phyloP scores from a whole-genome alignment of 257 asterid genomes.

The Sherardia arvensis region DNA sequence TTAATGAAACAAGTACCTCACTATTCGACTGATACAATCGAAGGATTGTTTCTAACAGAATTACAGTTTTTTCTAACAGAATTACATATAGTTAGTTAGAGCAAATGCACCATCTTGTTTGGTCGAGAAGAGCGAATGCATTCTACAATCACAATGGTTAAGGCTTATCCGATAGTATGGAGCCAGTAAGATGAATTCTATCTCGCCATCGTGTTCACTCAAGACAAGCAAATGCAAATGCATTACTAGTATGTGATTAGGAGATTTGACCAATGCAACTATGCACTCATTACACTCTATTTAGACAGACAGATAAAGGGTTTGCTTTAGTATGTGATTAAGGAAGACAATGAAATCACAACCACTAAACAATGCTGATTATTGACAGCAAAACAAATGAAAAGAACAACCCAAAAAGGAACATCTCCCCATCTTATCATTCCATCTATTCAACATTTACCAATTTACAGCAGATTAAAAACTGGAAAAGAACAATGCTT shows the following conservation, averaged over 20 bases:
- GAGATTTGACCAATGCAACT: slow-evolving; percentile 7
- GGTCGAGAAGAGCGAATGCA: neutral
- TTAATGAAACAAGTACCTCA: neutral
- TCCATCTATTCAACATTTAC: neutral
- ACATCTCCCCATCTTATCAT: neutral
- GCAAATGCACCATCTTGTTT: too few species aligned
- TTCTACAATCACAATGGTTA: neutral
- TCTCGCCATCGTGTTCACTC: neutral
- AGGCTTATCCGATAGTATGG: neutral
- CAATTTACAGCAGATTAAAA: neutral
- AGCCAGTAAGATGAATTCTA: neutral
- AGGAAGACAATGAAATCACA: neutral
- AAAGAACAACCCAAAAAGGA: neutral
- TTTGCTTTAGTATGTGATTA: neutral
- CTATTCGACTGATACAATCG: neutral
- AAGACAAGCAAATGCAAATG: neutral
- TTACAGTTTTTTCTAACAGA: neutral
- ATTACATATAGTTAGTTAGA: too few species aligned
- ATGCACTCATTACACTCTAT: neutral
- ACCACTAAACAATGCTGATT: neutral
- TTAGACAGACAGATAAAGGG: neutral
- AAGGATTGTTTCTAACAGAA: neutral
- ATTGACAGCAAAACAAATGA: neutral
- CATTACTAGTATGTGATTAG: neutral
- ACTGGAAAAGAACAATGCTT: neutral